Conservation (phyloP, 1,284 basidiomycete genomes). For the Uromyces viciae-fabae region DNA sequence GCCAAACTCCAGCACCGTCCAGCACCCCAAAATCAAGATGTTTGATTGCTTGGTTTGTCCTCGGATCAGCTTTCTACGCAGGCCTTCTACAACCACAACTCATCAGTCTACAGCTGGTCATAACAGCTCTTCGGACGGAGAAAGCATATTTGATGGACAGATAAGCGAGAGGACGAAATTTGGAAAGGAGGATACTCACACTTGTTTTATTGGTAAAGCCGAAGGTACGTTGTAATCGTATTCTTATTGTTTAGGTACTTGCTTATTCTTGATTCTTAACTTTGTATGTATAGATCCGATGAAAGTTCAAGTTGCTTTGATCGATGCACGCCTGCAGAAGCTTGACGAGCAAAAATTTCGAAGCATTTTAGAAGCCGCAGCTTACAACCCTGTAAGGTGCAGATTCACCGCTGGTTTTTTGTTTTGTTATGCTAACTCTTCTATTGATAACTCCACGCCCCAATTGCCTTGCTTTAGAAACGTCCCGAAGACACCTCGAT, state of each 20-base stretch:
- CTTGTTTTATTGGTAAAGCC: constrained; percentile 74
- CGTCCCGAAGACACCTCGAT: constrained; percentile 33
- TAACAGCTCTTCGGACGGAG: constrained; percentile 27
- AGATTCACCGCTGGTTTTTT: background rate
- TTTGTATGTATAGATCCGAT: constrained; percentile 60
- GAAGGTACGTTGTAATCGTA: constrained; percentile 60
- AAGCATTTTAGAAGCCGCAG: background rate
- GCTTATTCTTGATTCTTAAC: constrained; percentile 15
- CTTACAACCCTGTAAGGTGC: constrained; percentile 17
- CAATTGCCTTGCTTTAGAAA: background rate
- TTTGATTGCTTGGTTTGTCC: constrained; percentile 42
- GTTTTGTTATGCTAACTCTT: background rate
- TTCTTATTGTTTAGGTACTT: background rate
- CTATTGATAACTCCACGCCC: background rate
- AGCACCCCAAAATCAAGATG: constrained; percentile 46
- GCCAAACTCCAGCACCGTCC: constrained; percentile 47
- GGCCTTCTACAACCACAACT: constrained; percentile 28
- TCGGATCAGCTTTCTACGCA: constrained; percentile 36
- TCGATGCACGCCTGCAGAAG: constrained; percentile 61
- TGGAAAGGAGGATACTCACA: constrained; percentile 78
- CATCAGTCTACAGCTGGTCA: background rate
- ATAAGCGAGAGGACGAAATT: constrained; percentile 65
- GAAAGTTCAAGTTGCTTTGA: constrained; percentile 67
- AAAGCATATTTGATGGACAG: constrained; percentile 55
- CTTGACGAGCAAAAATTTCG: constrained; percentile 45